Conservation (phyloP, 2,329 filamentous ascomycete species). For the Diaporthe helianthi region DNA sequence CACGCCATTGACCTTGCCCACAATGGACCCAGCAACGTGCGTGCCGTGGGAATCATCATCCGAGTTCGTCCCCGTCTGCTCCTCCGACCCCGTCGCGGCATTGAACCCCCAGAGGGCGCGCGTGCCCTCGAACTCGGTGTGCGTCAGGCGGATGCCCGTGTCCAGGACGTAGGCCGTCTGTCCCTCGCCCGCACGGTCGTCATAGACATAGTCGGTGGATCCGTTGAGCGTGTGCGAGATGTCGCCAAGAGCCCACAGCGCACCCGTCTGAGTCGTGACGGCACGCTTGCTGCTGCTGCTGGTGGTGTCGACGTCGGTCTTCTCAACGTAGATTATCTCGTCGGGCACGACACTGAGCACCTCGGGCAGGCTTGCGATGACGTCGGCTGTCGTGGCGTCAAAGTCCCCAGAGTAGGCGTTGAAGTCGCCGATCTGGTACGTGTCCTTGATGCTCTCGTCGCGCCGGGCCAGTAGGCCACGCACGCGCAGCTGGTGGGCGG, state of each 20-base stretch:
- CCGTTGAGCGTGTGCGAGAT: conserved; percentile 8
- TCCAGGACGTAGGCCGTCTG: conserved; percentile 7
- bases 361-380: not conserved
- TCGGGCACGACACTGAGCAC: conserved; percentile 3
- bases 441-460: conserved; percentile 14
- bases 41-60: conserved; percentile 11
- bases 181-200: conserved; percentile 9
- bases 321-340: conserved; percentile 12
- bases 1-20: conserved; percentile 10
- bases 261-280: not conserved
- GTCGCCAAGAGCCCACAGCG: conserved; percentile 6
- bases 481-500: conserved; percentile 1
- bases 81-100: not conserved
- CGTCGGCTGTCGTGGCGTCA: not conserved
- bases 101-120: conserved; percentile 16
- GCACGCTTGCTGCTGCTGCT: conserved; percentile 3
- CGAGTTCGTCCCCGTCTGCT: conserved; percentile 4
- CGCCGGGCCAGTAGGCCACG: not conserved
- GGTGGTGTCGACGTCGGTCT: conserved; percentile 5
- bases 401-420: conserved; percentile 11
- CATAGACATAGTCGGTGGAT: conserved; percentile 6
- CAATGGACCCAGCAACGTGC: conserved; percentile 9
- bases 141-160: not conserved
- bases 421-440: conserved; percentile 18
- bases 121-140: not conserved